Conservation (phyloP, 2,329 filamentous ascomycete genomes). For the Samsoniella hepiali region DNA sequence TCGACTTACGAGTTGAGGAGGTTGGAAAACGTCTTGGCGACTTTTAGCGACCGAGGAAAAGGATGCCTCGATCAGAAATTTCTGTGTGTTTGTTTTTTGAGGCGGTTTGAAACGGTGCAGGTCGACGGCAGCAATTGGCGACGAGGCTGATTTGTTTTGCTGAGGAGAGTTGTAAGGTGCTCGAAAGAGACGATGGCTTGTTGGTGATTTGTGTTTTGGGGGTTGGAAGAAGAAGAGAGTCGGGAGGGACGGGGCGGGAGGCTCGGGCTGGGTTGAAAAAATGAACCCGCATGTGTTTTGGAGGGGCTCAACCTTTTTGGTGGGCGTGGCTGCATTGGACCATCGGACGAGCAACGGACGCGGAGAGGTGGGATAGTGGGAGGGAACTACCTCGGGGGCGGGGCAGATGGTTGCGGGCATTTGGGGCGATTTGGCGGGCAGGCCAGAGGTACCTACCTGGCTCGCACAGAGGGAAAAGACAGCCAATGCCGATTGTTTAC, state of each 20-base stretch:
- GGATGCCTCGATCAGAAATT: slow-evolving; percentile 47
- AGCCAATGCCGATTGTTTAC: no score
- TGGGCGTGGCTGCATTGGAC: neutral
- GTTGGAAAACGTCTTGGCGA: slow-evolving; percentile 98
- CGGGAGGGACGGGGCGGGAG: slow-evolving; percentile 17
- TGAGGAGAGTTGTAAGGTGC: neutral
- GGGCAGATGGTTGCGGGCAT: neutral
- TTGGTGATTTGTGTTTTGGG: slow-evolving; percentile 17
- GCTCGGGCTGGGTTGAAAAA: slow-evolving; percentile 27
- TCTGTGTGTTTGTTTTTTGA: slow-evolving; percentile 19
- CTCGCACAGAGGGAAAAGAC: neutral
- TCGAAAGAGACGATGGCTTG: slow-evolving; percentile 1
- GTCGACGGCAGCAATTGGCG: slow-evolving; percentile 9
- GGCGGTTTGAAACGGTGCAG: neutral
- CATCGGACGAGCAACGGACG: neutral
- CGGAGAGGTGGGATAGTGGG: slow-evolving; percentile 1
- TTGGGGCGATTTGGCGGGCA: neutral
- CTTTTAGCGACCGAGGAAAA: slow-evolving; percentile 53
- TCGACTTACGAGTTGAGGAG: slow-evolving; percentile 85
- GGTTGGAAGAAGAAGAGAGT: slow-evolving; percentile 17
- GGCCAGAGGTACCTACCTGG: neutral
- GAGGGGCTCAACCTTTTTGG: slow-evolving; percentile 18
- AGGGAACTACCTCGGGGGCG: slow-evolving; percentile 6
- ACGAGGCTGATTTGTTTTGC: neutral
- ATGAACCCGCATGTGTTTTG: slow-evolving; percentile 3